Evolutionary conservation across 148 eudicot species (phyloP), one percentile per base, ranked within the genome.

Genomic region (Chenopodium suecicum): DNA sequence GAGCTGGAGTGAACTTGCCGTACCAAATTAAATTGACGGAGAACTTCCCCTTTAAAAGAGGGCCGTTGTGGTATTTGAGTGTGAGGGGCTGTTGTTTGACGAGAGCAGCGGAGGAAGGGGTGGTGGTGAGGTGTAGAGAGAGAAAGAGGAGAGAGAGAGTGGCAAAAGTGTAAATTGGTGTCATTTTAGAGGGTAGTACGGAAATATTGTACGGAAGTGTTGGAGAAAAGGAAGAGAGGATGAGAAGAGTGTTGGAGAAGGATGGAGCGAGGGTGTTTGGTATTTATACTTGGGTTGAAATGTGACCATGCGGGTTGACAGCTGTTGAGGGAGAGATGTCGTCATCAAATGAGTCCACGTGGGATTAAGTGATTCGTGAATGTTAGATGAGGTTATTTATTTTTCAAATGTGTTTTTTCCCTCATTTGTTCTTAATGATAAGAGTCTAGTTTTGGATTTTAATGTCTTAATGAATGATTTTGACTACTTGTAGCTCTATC

Each of bases 11-110:
- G 86, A 93, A 93, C 1, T 84, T 84, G 25, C 97, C 97, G 85
- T 93, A 93, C 97, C 97, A 93, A 58, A 93, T 85, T 6, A 93
- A 80, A 52, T 93, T 91, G 1, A 93, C 88, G 22, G 89, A 44
- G 25, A 93, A 25, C 9, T 88, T 87, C n/a, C 97, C 97, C 37
- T 86, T 85, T 22, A 93, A 79, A 1, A 93, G 90, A 8, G 82
- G 48, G 6, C 95, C 95, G 80, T 90, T 85, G 82, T 90, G 95
- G 88, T 92, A 92, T 72, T 85, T 83, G 2, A 92, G 84, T 0
- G 81, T 37, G 2, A 88, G 37, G 2, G 95, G 91, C 10, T 89
- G 89, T 44, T 87, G 84, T 34, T 88, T 79, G 0, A 90, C 89
- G 0, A 92, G 85, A 3, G 87, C 89, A 3, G 90, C 84, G 10